Conservation (phyloP, 345 rosid genomes). For the Acer yangbiense region DNA sequence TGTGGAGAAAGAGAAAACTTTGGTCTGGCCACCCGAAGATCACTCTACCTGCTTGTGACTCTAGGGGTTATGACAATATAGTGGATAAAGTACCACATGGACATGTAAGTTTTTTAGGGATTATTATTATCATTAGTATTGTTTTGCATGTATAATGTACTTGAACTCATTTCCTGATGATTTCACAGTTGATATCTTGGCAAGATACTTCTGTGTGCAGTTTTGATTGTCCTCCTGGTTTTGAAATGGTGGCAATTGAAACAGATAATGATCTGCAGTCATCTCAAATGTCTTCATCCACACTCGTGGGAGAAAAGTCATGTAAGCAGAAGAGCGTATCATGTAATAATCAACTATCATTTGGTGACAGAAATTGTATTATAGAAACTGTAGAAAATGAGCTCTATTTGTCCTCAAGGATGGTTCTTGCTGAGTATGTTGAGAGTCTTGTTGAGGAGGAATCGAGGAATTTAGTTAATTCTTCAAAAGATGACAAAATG, state of each 20-base stretch:
- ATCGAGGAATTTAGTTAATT: slow-evolving; percentile 34
- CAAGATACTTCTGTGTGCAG: slow-evolving; percentile 38
- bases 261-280: slow-evolving; percentile 25
- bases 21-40: slow-evolving; percentile 55
- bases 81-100: slow-evolving; percentile 30
- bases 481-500: slow-evolving; percentile 32
- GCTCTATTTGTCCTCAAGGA: slow-evolving; percentile 58
- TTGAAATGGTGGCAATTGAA: slow-evolving; percentile 34
- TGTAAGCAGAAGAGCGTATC: slow-evolving; percentile 27
- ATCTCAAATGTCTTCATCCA: slow-evolving; percentile 19
- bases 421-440: slow-evolving; percentile 46
- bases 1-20: slow-evolving; percentile 70
- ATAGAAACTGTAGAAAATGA: slow-evolving; percentile 57
- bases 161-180: slow-evolving; percentile 29
- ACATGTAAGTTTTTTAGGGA: slow-evolving; percentile 32
- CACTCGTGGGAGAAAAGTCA: slow-evolving; percentile 24
- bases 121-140: not conserved
- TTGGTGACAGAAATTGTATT: slow-evolving; percentile 39
- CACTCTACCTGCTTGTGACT: slow-evolving; percentile 24
- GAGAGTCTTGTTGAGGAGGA: slow-evolving; percentile 56
- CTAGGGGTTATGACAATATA: slow-evolving; percentile 17
- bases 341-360: slow-evolving; percentile 16
- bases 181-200: slow-evolving; percentile 42
- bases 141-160: slow-evolving; percentile 11
- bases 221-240: slow-evolving; percentile 48